Conservation (phyloP, 176 grass and related monocot species). For the Cenchrus fungigraminus region DNA sequence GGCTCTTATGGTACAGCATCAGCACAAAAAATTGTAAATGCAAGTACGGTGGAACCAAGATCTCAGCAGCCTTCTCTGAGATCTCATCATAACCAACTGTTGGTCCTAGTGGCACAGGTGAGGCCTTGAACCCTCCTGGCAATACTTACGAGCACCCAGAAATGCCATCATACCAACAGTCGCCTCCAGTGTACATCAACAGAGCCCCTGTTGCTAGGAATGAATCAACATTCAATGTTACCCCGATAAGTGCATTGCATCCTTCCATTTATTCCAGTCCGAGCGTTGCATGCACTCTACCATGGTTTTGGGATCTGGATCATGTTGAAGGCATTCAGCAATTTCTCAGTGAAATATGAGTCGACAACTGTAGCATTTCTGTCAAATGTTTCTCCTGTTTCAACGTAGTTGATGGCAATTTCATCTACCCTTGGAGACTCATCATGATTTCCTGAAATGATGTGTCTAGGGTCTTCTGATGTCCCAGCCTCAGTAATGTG, state of each 20-base stretch:
- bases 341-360: too few relatives aligned
- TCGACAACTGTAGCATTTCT: too few relatives aligned
- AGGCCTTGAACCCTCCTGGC: constrained; percentile 37
- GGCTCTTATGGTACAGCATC: constrained; percentile 36
- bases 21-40: constrained; percentile 39
- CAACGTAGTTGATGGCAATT: too few relatives aligned
- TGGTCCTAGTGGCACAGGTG: constrained; percentile 38
- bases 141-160: constrained; percentile 47
- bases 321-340: too few relatives aligned
- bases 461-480: too few relatives aligned
- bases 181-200: constrained; percentile 57
- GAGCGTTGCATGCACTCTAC: too few relatives aligned
- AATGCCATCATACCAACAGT: constrained; percentile 55
- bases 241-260: constrained; percentile 73
- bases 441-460: too few relatives aligned
- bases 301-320: too few relatives aligned
- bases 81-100: constrained; percentile 57
- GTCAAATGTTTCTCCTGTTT: too few relatives aligned
- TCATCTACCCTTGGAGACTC: too few relatives aligned
- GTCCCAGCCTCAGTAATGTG: too few relatives aligned
- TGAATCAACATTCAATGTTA: constrained; percentile 52
- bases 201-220: constrained; percentile 65
- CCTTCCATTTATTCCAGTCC: constrained; percentile 9
- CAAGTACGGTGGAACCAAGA: constrained; percentile 34
- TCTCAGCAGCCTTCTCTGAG: constrained; percentile 38